Conservation (phyloP, 495 filamentous ascomycete species). For the Apodospora peruviana region DNA sequence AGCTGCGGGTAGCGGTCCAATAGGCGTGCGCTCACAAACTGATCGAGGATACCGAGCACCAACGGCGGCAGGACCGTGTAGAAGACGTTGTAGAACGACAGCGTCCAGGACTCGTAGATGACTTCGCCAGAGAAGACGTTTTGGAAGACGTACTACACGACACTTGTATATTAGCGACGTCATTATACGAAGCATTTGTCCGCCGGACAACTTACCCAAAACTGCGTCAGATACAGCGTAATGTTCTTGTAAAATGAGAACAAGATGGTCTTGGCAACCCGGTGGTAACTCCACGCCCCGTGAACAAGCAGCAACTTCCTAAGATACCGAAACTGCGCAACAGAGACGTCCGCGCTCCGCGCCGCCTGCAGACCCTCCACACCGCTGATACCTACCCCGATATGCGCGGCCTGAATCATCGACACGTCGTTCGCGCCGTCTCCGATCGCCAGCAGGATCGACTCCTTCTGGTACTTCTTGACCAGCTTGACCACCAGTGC, state of each 20-base stretch:
- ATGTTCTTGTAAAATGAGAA: slow-evolving; percentile 99
- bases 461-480: slow-evolving; percentile 82
- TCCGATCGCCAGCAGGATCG: slow-evolving; percentile 90
- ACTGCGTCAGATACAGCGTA: slow-evolving; percentile 96
- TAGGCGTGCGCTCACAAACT: slow-evolving; percentile 94
- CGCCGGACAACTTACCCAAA: slow-evolving; percentile 65
- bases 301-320: slow-evolving; percentile 94
- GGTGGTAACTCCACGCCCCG: slow-evolving; percentile 95
- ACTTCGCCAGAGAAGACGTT: slow-evolving; percentile 97
- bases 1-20: slow-evolving; percentile 96
- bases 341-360: slow-evolving; percentile 90
- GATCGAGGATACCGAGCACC: slow-evolving; percentile 94
- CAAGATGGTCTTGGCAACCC: slow-evolving; percentile 90
- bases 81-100: slow-evolving; percentile 99
- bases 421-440: slow-evolving; percentile 98
- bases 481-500: slow-evolving; percentile 98
- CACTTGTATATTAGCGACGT: slow-evolving; percentile 31
- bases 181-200: neutral
- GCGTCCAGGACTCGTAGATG: slow-evolving; percentile 98
- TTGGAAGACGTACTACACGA: slow-evolving; percentile 89
- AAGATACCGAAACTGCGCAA: slow-evolving; percentile 94
- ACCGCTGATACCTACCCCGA: slow-evolving; percentile 96
- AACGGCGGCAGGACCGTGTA: slow-evolving; percentile 94
- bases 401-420: slow-evolving; percentile 99
- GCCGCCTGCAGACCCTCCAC: slow-evolving; percentile 98